A percentile compares a stretch with the other conserved stretches of the same genome.
phyloP scores from a whole-genome alignment of 305 asterid genomes.

The Solanum hybrid region DNA sequence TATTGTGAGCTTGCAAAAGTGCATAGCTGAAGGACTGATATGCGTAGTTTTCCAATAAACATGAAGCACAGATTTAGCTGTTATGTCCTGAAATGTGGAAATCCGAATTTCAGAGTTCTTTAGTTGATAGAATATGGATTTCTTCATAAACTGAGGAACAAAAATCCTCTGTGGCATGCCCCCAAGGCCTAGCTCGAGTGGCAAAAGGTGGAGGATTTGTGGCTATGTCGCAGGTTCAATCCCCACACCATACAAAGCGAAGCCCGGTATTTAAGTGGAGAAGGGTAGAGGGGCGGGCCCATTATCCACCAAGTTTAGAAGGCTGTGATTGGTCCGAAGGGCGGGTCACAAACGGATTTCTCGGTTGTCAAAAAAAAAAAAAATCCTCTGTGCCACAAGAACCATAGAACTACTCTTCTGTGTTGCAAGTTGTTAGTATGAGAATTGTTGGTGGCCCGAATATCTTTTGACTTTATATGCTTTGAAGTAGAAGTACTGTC shows the following conservation, averaged over 20 bases:
- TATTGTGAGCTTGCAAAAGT: neutral
- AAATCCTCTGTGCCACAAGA: neutral
- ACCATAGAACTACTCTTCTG: neutral
- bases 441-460: neutral
- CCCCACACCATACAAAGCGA: no score
- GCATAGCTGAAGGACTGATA: neutral
- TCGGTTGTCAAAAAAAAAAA: no score
- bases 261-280: no score
- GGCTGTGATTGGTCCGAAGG: no score
- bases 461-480: neutral
- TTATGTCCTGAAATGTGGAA: neutral
- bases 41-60: neutral
- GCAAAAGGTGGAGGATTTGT: no score
- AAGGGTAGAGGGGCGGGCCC: no score
- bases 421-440: neutral
- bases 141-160: neutral
- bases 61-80: neutral
- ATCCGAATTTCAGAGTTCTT: neutral
- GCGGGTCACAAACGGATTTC: no score
- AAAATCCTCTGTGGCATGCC: neutral
- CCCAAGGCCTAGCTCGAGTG: no score
- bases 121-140: neutral
- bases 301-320: no score
- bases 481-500: neutral
- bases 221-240: no score